Percentiles rank a stretch among this genome's conserved stretches.
Conservation (phyloP, 2,329 filamentous ascomycete species). For the Stenocarpella maydis region DNA sequence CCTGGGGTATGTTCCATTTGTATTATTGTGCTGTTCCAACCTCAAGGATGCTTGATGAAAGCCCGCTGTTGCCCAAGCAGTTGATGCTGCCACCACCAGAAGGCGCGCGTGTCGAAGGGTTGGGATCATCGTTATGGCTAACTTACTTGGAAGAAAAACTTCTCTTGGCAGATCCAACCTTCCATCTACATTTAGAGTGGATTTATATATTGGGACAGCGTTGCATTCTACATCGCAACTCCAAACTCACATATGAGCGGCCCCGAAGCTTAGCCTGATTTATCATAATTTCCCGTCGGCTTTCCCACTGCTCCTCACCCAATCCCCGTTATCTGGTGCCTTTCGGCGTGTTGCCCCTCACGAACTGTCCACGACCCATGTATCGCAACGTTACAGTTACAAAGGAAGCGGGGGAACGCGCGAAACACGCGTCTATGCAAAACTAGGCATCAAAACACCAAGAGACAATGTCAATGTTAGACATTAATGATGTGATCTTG, state of each 20-base stretch:
- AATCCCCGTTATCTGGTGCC: neutral
- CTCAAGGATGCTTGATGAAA: neutral
- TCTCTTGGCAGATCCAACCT: neutral
- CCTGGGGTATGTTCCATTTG: constrained; percentile 25
- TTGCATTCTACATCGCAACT: neutral
- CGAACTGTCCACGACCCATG: neutral
- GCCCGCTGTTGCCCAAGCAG: neutral
- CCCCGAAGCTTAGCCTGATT: neutral
- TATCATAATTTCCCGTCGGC: constrained; percentile 1
- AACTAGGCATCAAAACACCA: neutral
- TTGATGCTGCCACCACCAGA: neutral
- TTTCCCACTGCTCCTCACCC: neutral
- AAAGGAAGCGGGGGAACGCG: neutral
- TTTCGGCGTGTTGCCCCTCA: neutral
- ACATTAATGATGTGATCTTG: neutral
- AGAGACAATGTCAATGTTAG: neutral
- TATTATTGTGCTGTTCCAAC: neutral
- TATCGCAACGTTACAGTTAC: constrained; percentile 13
- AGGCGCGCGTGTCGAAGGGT: neutral
- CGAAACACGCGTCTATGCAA: neutral
- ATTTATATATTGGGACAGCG: neutral
- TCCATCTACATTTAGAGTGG: neutral
- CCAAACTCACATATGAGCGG: neutral
- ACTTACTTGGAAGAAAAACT: no score
- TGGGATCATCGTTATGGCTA: neutral